These are phyloP conservation scores for Penicillium expansum DNA, from an alignment of 2,329 filamentous ascomycete species.

Conservation along the genomic window DNA sequence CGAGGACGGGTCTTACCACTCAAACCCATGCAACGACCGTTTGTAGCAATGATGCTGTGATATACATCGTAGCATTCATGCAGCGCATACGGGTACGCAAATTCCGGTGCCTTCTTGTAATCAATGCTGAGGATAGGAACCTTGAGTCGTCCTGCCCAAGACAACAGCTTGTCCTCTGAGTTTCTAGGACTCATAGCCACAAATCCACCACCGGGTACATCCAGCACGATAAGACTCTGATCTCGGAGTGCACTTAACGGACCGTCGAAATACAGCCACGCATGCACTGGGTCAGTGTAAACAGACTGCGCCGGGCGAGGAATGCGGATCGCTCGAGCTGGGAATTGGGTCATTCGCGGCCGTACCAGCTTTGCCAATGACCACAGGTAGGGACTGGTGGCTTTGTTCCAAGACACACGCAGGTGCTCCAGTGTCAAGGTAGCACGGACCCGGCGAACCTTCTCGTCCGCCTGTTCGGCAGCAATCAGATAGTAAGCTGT, in stretches of 20 bases:
- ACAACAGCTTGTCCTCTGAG: constrained; percentile 89
- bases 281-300: constrained; percentile 77
- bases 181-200: constrained; percentile 95
- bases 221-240: constrained; percentile 75
- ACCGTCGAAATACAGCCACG: constrained; percentile 93
- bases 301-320: constrained; percentile 74
- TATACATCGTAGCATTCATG: constrained; percentile 90
- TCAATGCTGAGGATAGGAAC: constrained; percentile 88
- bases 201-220: constrained; percentile 91
- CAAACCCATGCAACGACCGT: constrained; percentile 73
- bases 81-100: constrained; percentile 78
- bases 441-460: constrained; percentile 84
- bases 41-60: constrained; percentile 66
- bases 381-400: constrained; percentile 78
- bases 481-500: constrained; percentile 88
- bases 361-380: constrained; percentile 70
- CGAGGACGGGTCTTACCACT: constrained; percentile 64
- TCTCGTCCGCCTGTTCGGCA: constrained; percentile 92
- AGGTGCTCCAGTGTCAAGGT: constrained; percentile 88
- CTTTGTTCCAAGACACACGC: constrained; percentile 92
- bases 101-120: constrained; percentile 83
- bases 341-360: constrained; percentile 75
- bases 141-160: constrained; percentile 86
- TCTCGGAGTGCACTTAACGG: constrained; percentile 72
- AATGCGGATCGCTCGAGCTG: constrained; percentile 79